Evolutionary conservation across 78 protist genomes (phyloP).

Genomic region (Mantamonas sphyraenae): DNA sequence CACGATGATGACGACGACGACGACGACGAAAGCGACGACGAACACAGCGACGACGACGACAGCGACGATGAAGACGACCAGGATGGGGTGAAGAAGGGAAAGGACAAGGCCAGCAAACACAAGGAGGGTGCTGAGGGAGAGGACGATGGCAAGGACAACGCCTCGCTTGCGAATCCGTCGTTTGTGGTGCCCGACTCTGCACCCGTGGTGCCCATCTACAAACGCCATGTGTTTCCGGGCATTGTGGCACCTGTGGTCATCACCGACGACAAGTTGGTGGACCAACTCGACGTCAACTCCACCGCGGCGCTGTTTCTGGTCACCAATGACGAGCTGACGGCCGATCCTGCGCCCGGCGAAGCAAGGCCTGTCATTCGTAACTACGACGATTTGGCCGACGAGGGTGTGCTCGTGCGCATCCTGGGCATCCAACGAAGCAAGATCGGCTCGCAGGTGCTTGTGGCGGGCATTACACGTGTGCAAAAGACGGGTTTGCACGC

Average conservation of each 20-base stretch:
- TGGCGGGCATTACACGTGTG: conserved; percentile 5
- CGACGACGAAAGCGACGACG: too few relatives aligned
- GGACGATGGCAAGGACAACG: background rate
- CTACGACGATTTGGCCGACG: background rate
- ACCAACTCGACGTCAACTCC: background rate
- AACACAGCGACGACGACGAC: background rate
- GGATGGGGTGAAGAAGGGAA: background rate
- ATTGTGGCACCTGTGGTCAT: conserved; percentile 16
- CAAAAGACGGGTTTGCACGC: conserved; percentile 1
- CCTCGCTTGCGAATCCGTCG: background rate
- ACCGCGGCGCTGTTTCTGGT: conserved; percentile 11
- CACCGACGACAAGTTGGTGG: conserved; percentile 2
- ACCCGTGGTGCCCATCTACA: conserved; percentile 16
- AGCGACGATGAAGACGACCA: background rate
- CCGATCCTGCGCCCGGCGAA: background rate
- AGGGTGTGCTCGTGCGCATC: conserved; percentile 9
- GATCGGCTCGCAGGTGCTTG: conserved; percentile 18
- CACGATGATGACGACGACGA: too few relatives aligned
- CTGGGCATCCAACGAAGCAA: background rate
- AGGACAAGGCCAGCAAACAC: background rate
- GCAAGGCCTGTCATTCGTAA: background rate
- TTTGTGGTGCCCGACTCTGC: background rate
- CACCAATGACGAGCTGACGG: background rate
- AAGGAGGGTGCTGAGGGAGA: background rate
- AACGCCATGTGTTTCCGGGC: conserved; percentile 17